Evolutionary conservation across 2,329 filamentous ascomycete species (phyloP).

Genomic region (Fusarium clavum): DNA sequence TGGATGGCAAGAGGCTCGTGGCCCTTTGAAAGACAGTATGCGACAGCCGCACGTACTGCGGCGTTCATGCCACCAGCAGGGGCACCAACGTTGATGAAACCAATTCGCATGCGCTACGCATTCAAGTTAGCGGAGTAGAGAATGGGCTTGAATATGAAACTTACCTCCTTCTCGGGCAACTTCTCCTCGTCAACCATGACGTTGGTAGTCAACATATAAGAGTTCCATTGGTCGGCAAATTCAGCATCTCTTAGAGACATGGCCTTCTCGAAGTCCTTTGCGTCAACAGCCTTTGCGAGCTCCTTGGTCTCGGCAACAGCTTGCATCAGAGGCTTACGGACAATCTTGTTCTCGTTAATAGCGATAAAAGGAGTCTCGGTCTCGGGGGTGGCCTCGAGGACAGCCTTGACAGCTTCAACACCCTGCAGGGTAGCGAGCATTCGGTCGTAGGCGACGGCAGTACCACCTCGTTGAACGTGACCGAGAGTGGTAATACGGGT

Average conservation of each 20-base stretch:
- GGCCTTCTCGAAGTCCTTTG: conserved; percentile 86
- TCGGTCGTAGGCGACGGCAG: conserved; percentile 92
- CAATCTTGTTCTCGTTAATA: conserved; percentile 98
- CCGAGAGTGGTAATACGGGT: conserved; percentile 95
- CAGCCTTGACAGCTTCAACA: conserved; percentile 91
- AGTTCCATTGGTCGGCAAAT: conserved; percentile 91
- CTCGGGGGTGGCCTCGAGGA: conserved; percentile 88
- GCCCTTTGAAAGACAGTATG: conserved; percentile 91
- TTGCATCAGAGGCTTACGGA: conserved; percentile 87
- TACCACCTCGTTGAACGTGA: conserved; percentile 95
- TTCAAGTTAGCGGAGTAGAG: conserved; percentile 11
- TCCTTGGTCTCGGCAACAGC: conserved; percentile 88
- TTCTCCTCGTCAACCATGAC: conserved; percentile 76
- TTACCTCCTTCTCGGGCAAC: conserved; percentile 77
- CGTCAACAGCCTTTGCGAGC: conserved; percentile 83
- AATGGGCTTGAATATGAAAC: conserved; percentile 41
- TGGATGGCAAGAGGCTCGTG: conserved; percentile 93
- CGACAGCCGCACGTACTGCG: conserved; percentile 90
- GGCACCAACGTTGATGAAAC: conserved; percentile 96
- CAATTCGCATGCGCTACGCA: conserved; percentile 85
- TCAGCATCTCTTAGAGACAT: conserved; percentile 92
- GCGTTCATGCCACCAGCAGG: conserved; percentile 99
- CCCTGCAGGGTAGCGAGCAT: conserved; percentile 94
- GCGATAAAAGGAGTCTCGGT: conserved; percentile 95
- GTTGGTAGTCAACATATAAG: conserved; percentile 91